Percentiles rank a stretch among this genome's conserved stretches.
Conservation (phyloP, 139 green algal species). For the Chlamydomonas eustigma region DNA sequence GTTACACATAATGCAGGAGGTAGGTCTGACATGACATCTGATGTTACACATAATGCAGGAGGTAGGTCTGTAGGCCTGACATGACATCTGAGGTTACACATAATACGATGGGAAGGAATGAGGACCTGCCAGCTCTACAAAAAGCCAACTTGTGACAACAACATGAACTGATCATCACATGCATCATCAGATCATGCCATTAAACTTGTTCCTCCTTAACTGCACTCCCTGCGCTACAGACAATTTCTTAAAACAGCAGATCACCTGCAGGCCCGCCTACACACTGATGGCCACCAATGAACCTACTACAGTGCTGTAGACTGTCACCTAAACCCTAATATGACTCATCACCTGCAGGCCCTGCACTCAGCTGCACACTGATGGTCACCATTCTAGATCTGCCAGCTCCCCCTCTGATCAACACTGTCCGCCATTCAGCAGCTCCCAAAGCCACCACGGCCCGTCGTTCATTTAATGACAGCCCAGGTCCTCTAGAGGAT, state of each 20-base stretch:
- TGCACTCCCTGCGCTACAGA: too few species aligned
- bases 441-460: conserved; percentile 20
- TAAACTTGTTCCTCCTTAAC: neutral
- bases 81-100: too few species aligned
- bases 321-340: neutral
- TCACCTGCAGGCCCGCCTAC: conserved; percentile 7
- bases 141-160: neutral
- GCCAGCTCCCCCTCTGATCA: conserved; percentile 13
- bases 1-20: too few species aligned
- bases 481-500: neutral
- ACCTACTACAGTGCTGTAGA: neutral
- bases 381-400: conserved; percentile 25
- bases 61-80: too few species aligned
- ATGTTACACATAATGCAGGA: too few species aligned
- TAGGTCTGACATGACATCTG: too few species aligned
- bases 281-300: neutral
- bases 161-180: neutral
- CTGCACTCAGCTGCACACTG: conserved; percentile 24
- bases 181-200: neutral
- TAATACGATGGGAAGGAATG: too few species aligned
- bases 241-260: neutral
- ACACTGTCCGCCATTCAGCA: conserved; percentile 32
- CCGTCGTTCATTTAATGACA: too few species aligned
- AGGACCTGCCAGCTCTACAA: too few species aligned
- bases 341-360: neutral